Evolutionary conservation across 371 early-diverging fungal species (phyloP).

Genomic region (Vairimorpha necatrix): DNA sequence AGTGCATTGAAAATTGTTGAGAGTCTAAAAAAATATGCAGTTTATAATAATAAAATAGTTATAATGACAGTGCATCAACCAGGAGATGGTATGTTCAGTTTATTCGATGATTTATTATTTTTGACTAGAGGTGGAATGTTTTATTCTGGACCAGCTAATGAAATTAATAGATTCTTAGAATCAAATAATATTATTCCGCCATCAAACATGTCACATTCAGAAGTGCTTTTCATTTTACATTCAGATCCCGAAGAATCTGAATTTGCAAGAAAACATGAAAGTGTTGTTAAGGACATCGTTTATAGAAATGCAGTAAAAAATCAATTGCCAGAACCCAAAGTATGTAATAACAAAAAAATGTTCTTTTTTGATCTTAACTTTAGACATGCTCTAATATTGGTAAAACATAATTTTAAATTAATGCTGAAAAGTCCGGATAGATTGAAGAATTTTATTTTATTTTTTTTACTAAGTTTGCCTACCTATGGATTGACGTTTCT

Average conservation of each 20-base stretch:
- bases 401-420: background rate
- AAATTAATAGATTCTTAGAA: conserved; percentile 66
- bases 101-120: conserved; percentile 67
- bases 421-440: background rate
- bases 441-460: too few species aligned
- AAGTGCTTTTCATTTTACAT: conserved; percentile 70
- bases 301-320: background rate
- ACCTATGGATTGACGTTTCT: too few species aligned
- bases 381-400: background rate
- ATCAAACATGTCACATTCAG: conserved; percentile 69
- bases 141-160: conserved; percentile 64
- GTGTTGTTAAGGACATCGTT: background rate
- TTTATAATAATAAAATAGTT: conserved; percentile 33
- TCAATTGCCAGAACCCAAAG: background rate
- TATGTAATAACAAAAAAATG: background rate
- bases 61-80: conserved; percentile 50
- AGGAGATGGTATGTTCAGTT: conserved; percentile 60
- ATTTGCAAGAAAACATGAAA: too few species aligned
- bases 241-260: background rate
- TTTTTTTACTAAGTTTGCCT: too few species aligned
- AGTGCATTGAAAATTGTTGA: conserved; percentile 35
- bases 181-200: conserved; percentile 69
- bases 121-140: conserved; percentile 63
- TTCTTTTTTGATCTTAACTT: background rate
- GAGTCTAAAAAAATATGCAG: conserved; percentile 24